Evolutionary conservation across 2,329 filamentous ascomycete genomes (phyloP), one percentile per base, ranked within the genome.

Genomic region (Emericellopsis cladophorae): DNA sequence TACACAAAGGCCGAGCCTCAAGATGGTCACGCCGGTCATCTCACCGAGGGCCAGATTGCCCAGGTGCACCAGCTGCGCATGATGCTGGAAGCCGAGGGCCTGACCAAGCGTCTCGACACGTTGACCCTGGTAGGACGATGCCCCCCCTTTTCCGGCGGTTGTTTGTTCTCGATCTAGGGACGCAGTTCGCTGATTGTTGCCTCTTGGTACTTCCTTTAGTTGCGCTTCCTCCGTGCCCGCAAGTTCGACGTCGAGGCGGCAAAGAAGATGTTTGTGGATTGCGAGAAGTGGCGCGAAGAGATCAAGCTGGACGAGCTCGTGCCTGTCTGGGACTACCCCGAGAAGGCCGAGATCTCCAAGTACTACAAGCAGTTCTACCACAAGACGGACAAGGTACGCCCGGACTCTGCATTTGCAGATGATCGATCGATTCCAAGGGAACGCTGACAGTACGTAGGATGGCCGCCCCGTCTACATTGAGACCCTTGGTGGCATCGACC

Each of bases 361-460:
- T 95, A 84, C 72, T 98, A 98, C 67, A 87, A 87, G 37, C 92
- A 98, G 67, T 98, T 92, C 72, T 98, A 98, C 70, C 92, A 98
- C 76, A 95, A 95, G 71, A 90, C 80, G 11, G 86, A 92, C 66
- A 88, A 87, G 67, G 79, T 81, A 60, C 42, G 54, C 40, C 29
- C 18, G 14, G 5, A 21, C 37, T n/a, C 37, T 32, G 24, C 18
- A 3, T 21, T 24, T 32, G 24, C 31, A 22, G 15, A n/a, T 31
- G 16, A 39, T 10, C 9, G 7, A 31, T 10, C 23, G 7, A 31
- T 66, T 61, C 73, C 75, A 58, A 16, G 56, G 47, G 36, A 38
- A 33, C 33, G 37, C 33, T 37, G 16, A 40, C 26, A 23, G 7
- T 15, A 22, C 31, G 31, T 49, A 95, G 88, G 92, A 96, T 67